Conservation (phyloP, 2,329 filamentous ascomycete species). For the Bipolaris victoriae region DNA sequence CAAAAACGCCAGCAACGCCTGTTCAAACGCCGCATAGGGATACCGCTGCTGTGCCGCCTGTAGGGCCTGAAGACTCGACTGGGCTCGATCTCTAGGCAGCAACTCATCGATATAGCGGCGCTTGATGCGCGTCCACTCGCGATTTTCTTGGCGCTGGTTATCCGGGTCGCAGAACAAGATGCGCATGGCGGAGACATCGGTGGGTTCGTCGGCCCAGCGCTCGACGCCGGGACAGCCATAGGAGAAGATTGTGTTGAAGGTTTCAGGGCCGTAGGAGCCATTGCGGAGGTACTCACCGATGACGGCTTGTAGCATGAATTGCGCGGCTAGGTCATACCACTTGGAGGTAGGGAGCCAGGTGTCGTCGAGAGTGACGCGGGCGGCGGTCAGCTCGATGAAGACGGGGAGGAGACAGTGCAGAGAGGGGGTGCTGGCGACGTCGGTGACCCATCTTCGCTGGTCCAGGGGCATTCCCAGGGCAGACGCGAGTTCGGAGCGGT, state of each 20-base stretch:
- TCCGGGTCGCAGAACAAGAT: conserved; percentile 45
- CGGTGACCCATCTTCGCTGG: conserved; percentile 34
- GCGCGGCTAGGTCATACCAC: conserved; percentile 55
- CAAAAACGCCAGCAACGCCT: conserved; percentile 51
- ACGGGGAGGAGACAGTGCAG: conserved; percentile 53
- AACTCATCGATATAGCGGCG: conserved; percentile 42
- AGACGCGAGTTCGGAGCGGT: conserved; percentile 35
- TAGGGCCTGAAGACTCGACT: conserved; percentile 26
- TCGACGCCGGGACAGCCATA: conserved; percentile 50
- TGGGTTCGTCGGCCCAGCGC: conserved; percentile 29
- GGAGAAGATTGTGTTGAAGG: conserved; percentile 53
- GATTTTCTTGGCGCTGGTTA: conserved; percentile 33
- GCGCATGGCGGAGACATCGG: conserved; percentile 41
- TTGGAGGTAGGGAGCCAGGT: conserved; percentile 45
- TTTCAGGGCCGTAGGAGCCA: conserved; percentile 44
- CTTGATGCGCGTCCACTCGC: conserved; percentile 49
- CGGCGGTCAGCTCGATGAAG: conserved; percentile 60
- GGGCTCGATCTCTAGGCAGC: conserved; percentile 3
- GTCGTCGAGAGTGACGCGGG: conserved; percentile 39
- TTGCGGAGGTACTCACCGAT: conserved; percentile 56
- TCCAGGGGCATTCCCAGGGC: conserved; percentile 34
- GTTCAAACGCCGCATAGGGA: conserved; percentile 50
- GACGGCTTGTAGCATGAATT: conserved; percentile 59
- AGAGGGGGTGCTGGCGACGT: conserved; percentile 47
- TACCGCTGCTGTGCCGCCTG: conserved; percentile 39